Evolutionary conservation across 2,329 filamentous ascomycete species (phyloP), one percentile per base, ranked within the genome.

Genomic region (Biscogniauxia marginata): DNA sequence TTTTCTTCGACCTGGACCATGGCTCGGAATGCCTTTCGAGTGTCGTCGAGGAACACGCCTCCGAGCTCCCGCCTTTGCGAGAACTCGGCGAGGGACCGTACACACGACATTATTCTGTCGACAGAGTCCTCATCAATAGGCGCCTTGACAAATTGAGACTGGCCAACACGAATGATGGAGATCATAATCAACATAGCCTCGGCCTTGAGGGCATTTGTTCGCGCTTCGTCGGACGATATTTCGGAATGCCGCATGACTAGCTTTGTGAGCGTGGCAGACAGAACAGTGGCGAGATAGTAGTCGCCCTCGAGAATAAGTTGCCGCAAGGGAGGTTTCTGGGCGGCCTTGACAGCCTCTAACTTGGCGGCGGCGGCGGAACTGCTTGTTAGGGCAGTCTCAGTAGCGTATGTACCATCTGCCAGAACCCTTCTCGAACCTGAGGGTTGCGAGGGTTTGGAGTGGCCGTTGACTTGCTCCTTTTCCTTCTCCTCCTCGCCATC

Each of bases 101-200:
- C 91, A 71, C 93, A 98, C 43, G 91, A 92, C 95, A 99, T 98
- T 73, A 99, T 93, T 67, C 95, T 88, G 73, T 99, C 95, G n/a
- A 98, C 85, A 0, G 95, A 97, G 72, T 99, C 95, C 73, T 99
- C 95, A 61, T 99, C 95, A 62, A 99, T 98, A 2, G 92, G 90
- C 1, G 91, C 89, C 79, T 98, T 98, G 70, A 96, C 95, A 65
- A 99, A 99, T 62, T 96, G 91, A n/a, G 93, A 98, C 75, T 99
- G 95, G 44, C 95, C 95, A 58, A 97, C 95, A 50, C 95, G 92
- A 64, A 99, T 91, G 65, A 99, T 96, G 4, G 95, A 98, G 66
- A 99, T 96, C 93, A 98, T 96, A 71, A 99, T 98, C 52, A 99
- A 83, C 95, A 99, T 99, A 46, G 95, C 95, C 75, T 99, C 95